Conservation (phyloP, 495 filamentous ascomycete genomes). For the Neurospora sp. region DNA sequence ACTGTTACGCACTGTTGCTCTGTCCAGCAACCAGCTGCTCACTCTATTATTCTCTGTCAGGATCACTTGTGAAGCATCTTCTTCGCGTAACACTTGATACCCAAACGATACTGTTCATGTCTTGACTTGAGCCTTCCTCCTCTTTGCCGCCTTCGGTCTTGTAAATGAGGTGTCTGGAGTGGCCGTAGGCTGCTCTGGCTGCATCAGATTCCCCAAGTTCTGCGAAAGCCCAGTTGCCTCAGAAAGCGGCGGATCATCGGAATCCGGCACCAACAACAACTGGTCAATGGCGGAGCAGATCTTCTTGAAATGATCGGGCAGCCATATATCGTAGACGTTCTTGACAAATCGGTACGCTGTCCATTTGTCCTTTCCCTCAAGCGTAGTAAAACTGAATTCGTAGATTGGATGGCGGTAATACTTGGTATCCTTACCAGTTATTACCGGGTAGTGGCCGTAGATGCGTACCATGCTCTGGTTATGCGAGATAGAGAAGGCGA, state of each 20-base stretch:
- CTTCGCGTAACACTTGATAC: no score
- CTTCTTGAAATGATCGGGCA: slow-evolving; percentile 28
- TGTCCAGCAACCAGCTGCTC: no score
- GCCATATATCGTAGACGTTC: slow-evolving; percentile 32
- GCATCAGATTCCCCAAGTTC: neutral
- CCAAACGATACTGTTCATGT: no score
- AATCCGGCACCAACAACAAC: slow-evolving; percentile 13
- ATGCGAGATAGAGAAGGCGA: slow-evolving; percentile 40
- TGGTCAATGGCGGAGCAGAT: slow-evolving; percentile 33
- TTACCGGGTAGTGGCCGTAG: slow-evolving; percentile 25
- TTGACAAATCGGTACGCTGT: slow-evolving; percentile 12
- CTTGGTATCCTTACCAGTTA: slow-evolving; percentile 3
- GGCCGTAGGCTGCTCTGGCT: no score
- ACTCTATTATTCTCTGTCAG: no score
- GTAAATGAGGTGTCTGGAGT: no score
- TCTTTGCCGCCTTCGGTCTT: no score
- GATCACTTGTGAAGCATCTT: no score
- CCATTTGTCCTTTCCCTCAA: neutral
- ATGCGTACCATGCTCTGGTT: slow-evolving; percentile 27
- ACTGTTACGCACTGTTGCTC: no score
- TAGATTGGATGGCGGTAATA: neutral
- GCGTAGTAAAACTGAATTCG: no score
- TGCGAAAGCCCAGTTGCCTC: neutral
- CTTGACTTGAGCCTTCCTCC: no score
- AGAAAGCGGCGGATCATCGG: no score